Conservation (phyloP, 345 rosid species). For the Camelina neglecta region DNA sequence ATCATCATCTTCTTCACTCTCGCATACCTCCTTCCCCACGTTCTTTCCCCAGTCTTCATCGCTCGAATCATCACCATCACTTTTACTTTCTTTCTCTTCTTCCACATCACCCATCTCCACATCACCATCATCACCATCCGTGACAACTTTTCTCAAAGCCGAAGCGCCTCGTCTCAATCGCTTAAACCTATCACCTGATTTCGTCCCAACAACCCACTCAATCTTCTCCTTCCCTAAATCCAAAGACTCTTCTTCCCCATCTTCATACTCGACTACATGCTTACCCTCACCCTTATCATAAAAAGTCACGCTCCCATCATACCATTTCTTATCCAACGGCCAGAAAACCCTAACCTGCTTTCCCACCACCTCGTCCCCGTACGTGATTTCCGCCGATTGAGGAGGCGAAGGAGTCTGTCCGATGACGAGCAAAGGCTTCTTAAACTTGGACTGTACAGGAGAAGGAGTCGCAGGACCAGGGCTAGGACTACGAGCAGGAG, state of each 20-base stretch:
- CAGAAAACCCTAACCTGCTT: conserved; percentile 82
- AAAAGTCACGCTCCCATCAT: conserved; percentile 68
- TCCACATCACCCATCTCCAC: conserved; percentile 47
- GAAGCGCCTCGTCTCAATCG: conserved; percentile 66
- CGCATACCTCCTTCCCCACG: conserved; percentile 51
- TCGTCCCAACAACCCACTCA: conserved; percentile 67
- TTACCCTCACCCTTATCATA: conserved; percentile 57
- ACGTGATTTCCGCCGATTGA: conserved; percentile 39
- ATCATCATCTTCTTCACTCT: conserved; percentile 61
- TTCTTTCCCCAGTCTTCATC: conserved; percentile 86
- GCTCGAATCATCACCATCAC: conserved; percentile 61
- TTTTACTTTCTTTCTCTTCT: conserved; percentile 46
- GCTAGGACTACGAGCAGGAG: conserved; percentile 43
- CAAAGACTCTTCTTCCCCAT: conserved; percentile 83
- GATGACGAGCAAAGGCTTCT: conserved; percentile 69
- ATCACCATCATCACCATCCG: conserved; percentile 34
- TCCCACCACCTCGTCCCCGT: conserved; percentile 65
- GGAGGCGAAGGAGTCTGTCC: conserved; percentile 55
- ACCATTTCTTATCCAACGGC: conserved; percentile 94
- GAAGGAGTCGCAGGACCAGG: conserved; percentile 76
- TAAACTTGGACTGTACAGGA: conserved; percentile 61
- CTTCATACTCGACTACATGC: conserved; percentile 82
- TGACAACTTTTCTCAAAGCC: conserved; percentile 53
- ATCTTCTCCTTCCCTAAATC: conserved; percentile 85
- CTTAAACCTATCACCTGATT: conserved; percentile 51